Evolutionary conservation across 768 basidiomycete genomes (phyloP), one percentile per base, ranked within the genome.

Genomic region (Filobasidium floriforme): DNA sequence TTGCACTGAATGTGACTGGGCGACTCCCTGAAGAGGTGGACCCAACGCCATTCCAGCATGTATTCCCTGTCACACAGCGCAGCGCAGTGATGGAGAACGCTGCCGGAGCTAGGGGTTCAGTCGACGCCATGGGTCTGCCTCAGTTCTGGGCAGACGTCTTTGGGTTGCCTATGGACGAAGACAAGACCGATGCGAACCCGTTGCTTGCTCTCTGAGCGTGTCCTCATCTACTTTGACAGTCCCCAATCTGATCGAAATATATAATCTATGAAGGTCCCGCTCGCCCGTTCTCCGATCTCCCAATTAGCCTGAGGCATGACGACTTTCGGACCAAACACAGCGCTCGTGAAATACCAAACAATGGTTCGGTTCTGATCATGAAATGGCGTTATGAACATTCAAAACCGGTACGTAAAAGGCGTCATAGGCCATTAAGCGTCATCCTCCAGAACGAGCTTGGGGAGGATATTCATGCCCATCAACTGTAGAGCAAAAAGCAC

Each of bases 381-480:
- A 49, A 49, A 49, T 4, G 46, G 46, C 46, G 22, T 49, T 49
- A 49, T 49, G 46, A 12, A 18, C 46, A 49, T 5, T 49, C 32
- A 37, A 37, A 37, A 37, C 9, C 32, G 32, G 32, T 37, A 37
- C 32, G 32, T 37, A 37, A 37, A 37, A 9, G 32, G 32, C 32
- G 9, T 37, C 32, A 37, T 37, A 37, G 32, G 32, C 32, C 54
- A 15, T 57, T 57, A 57, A 26, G 54, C 54, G 24, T 57, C 54
- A 57, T 57, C 91, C 73, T 89, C 91, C 63, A 96, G 82, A 62
- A 92, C 82, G 59, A 94, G 81, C 41, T 91, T 88, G 60, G 92
- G 92, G 19, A 94, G 88, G 54, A 94, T 87, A 75, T 94, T 94
- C 92, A 96, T 96, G 11, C 91, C 92, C 90, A 94, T 91, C 73